Evolutionary conservation across 352 stramenopile species (phyloP).

Genomic region (Globisporangium heterothallicum): DNA sequence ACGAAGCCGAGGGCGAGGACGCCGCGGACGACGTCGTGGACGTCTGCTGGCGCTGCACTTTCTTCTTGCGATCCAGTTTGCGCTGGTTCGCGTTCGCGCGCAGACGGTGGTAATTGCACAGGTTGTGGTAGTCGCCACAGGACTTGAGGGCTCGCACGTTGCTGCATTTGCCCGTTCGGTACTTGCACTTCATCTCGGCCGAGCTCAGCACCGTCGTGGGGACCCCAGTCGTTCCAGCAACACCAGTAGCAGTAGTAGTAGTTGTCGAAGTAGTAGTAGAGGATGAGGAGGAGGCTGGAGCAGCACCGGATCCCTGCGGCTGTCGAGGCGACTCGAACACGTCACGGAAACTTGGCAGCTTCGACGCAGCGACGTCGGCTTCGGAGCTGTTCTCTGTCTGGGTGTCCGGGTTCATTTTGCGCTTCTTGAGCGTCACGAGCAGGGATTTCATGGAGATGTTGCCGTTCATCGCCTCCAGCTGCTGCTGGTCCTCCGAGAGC

Average conservation of each 20-base stretch:
- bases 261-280: conserved; percentile 2
- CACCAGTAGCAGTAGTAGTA: conserved; percentile 2
- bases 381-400: neutral
- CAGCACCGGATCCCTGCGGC: conserved; percentile 5
- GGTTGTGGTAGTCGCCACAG: conserved; percentile 73
- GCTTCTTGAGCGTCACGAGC: conserved; percentile 63
- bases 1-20: conserved; percentile 4
- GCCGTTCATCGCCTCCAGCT: conserved; percentile 20
- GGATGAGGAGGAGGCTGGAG: no score
- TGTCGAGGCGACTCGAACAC: conserved; percentile 35
- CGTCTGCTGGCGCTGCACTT: conserved; percentile 45
- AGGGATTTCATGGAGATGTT: conserved; percentile 70
- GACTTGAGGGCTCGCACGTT: conserved; percentile 71
- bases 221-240: no score
- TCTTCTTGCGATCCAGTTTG: conserved; percentile 84
- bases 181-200: conserved; percentile 67
- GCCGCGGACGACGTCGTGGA: conserved; percentile 2
- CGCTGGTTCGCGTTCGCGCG: conserved; percentile 77
- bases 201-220: conserved; percentile 14
- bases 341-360: conserved; percentile 60
- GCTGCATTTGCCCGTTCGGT: conserved; percentile 76
- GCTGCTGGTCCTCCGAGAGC: conserved; percentile 6
- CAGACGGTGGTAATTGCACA: conserved; percentile 80
- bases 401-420: conserved; percentile 24
- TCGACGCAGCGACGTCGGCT: conserved; percentile 16